Percentiles rank a stretch among this genome's conserved stretches.
Conservation (phyloP, 805 yeast genomes). For the Priceomyces castillae region DNA sequence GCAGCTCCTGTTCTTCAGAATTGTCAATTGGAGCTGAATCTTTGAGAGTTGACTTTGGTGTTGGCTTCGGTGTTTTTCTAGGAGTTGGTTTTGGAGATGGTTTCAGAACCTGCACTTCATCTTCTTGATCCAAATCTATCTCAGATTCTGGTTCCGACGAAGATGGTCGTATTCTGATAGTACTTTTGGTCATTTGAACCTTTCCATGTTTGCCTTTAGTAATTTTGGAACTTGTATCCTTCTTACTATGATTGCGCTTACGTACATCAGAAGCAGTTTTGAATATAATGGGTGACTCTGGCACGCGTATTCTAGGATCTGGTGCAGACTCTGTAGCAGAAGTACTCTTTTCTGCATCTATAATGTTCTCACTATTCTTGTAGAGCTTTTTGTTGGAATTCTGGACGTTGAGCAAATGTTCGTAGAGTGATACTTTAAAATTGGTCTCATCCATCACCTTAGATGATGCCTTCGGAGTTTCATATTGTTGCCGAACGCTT, state of each 20-base stretch:
- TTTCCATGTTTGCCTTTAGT: not conserved
- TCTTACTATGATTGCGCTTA: not conserved
- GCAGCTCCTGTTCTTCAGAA: not conserved
- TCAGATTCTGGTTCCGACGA: not conserved
- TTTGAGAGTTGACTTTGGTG: not conserved
- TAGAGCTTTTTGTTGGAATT: not conserved
- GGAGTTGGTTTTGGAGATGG: not conserved
- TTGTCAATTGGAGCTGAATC: not conserved
- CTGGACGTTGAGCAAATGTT: conserved; percentile 1
- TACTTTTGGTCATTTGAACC: conserved; percentile 3
- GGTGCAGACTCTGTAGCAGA: not conserved
- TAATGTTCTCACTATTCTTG: not conserved
- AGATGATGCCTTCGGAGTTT: not conserved
- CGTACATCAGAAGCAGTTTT: not conserved
- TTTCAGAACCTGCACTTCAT: not conserved
- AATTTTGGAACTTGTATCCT: not conserved
- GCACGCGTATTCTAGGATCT: not conserved
- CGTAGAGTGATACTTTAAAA: conserved; percentile 2
- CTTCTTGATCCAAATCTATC: not conserved
- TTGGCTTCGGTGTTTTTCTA: not conserved
- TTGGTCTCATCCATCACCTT: not conserved
- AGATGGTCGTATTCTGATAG: conserved; percentile 4
- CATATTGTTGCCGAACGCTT: too few relatives aligned
- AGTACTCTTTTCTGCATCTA: not conserved
- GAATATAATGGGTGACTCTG: not conserved